These are phyloP conservation scores for Gomphus bonarii DNA, from an alignment of 1,284 basidiomycete species.

Conservation along the genomic window DNA sequence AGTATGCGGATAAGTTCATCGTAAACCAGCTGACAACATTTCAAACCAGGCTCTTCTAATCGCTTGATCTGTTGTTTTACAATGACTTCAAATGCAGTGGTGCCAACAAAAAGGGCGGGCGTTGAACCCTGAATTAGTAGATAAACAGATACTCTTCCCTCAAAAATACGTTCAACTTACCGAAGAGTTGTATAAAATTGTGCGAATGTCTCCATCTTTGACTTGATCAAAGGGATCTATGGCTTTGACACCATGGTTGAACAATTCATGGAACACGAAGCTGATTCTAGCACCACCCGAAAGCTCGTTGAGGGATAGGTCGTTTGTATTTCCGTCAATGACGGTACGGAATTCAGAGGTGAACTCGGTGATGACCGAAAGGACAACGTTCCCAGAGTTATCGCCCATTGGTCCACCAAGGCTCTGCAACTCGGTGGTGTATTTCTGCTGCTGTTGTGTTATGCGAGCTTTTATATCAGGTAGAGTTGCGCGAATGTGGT, in stretches of 20 bases:
- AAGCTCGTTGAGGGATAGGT: conserved; percentile 88
- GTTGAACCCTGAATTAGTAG: conserved; percentile 67
- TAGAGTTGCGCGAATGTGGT: conserved; percentile 92
- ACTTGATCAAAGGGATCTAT: conserved; percentile 99
- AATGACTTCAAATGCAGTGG: conserved; percentile 94
- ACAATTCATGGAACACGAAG: conserved; percentile 97
- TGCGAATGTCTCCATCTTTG: conserved; percentile 96
- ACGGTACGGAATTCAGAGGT: conserved; percentile 92
- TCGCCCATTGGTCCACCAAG: conserved; percentile 87
- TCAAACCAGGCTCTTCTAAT: conserved; percentile 86
- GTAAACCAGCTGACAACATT: conserved; percentile 91
- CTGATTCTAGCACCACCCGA: conserved; percentile 96
- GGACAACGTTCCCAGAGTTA: conserved; percentile 81
- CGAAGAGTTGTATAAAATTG: conserved; percentile 93
- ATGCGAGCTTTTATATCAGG: conserved; percentile 97
- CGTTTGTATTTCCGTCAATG: conserved; percentile 96
- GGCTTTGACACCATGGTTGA: conserved; percentile 90
- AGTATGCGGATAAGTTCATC: conserved; percentile 96
- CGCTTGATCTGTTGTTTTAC: conserved; percentile 98
- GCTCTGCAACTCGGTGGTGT: conserved; percentile 71
- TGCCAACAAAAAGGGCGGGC: conserved; percentile 92
- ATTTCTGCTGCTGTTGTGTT: conserved; percentile 78
- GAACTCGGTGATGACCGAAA: conserved; percentile 96
- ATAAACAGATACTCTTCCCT: conserved; percentile 6
- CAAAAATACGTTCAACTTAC: conserved; percentile 33